Percentiles rank a stretch among this genome's conserved stretches.
These are phyloP conservation scores for Zygosaccharomyces pseudobailii DNA, from an alignment of 1,139 yeast species.

Conservation along the genomic window DNA sequence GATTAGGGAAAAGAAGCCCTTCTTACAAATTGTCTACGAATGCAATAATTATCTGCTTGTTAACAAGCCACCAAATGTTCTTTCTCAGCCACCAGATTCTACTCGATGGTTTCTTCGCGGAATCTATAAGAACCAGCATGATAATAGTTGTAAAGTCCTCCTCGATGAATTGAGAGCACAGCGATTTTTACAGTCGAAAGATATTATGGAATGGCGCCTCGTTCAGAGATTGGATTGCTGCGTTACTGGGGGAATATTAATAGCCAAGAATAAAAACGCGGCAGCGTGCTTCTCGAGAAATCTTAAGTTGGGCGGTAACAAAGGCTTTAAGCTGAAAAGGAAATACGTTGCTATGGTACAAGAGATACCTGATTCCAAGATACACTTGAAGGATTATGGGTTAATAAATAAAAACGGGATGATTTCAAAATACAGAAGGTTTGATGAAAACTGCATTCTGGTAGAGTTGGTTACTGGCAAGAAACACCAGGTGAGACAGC, in stretches of 20 bases:
- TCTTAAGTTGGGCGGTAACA: conserved; percentile 32
- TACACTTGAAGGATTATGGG: conserved; percentile 9
- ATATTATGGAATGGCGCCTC: conserved; percentile 19
- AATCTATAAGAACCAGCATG: conserved; percentile 1
- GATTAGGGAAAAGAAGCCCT: not conserved
- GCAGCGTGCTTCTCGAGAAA: conserved; percentile 34
- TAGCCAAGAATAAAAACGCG: conserved; percentile 32
- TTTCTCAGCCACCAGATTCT: conserved; percentile 24
- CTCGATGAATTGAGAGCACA: conserved; percentile 16
- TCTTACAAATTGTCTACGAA: conserved; percentile 13
- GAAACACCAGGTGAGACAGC: conserved; percentile 44
- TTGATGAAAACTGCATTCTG: conserved; percentile 26
- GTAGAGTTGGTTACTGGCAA: conserved; percentile 42
- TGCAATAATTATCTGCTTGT: conserved; percentile 23
- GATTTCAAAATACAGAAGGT: conserved; percentile 19
- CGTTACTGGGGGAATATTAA: conserved; percentile 39
- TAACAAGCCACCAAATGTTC: conserved; percentile 27
- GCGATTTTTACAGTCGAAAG: not conserved
- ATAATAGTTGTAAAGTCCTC: conserved; percentile 13
- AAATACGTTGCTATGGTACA: conserved; percentile 28
- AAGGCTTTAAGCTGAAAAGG: conserved; percentile 32
- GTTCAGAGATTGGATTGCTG: conserved; percentile 37
- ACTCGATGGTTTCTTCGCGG: conserved; percentile 2
- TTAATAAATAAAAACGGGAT: conserved; percentile 14
- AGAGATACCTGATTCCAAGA: not conserved